phyloP scores from a whole-genome alignment of 1,284 basidiomycete species.

The Cystobasidium pallidum region DNA sequence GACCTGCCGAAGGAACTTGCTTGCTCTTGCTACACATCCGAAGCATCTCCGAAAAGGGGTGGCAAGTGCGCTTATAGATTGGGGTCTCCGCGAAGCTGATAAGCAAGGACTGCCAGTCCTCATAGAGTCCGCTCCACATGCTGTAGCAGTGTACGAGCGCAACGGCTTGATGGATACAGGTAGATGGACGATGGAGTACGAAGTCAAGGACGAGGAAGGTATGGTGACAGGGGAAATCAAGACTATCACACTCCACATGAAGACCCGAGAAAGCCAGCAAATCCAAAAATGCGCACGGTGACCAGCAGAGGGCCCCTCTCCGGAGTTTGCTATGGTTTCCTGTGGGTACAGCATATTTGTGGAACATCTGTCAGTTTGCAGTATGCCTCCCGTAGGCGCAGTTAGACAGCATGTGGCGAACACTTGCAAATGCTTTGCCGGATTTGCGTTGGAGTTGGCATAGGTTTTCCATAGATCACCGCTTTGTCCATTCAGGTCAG shows the following conservation, averaged over 20 bases:
- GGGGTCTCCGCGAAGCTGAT: constrained; percentile 31
- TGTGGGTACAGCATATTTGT: too few relatives aligned
- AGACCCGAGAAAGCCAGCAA: neutral
- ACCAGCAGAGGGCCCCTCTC: too few relatives aligned
- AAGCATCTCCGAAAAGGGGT: constrained; percentile 29
- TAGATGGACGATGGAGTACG: constrained; percentile 17
- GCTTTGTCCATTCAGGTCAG: too few relatives aligned
- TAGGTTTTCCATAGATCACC: too few relatives aligned
- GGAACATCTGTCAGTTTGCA: too few relatives aligned
- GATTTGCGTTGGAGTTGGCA: too few relatives aligned
- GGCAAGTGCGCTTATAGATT: constrained; percentile 27
- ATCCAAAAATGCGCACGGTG: too few relatives aligned
- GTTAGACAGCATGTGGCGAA: too few relatives aligned
- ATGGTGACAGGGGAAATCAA: constrained; percentile 8
- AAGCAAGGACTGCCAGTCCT: constrained; percentile 21
- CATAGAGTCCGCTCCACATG: constrained; percentile 23
- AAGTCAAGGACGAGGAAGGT: constrained; percentile 10
- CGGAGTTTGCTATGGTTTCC: too few relatives aligned
- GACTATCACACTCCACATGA: constrained; percentile 1
- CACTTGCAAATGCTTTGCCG: too few relatives aligned
- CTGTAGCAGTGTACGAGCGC: constrained; percentile 13
- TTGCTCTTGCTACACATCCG: constrained; percentile 28
- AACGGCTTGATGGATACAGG: constrained; percentile 14
- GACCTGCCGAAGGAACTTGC: constrained; percentile 4
- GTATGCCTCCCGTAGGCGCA: too few relatives aligned